A percentile compares a stretch with the other conserved stretches of the same genome.
phyloP scores from a whole-genome alignment of 129 eudicot genomes.

The Flaveria bidentis region DNA sequence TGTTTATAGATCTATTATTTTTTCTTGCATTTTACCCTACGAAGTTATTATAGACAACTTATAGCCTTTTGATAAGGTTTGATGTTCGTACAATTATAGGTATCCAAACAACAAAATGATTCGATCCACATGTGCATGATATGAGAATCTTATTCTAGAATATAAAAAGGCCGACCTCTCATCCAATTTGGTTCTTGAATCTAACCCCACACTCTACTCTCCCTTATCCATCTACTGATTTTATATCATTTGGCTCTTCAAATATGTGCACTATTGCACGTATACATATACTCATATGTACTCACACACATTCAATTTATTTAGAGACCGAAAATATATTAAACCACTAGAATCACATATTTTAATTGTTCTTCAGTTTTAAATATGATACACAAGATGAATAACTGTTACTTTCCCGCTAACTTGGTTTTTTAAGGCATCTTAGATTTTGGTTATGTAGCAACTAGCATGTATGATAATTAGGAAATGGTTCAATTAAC shows the following conservation, averaged over 20 bases:
- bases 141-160: slow-evolving; percentile 18
- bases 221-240: slow-evolving; percentile 21
- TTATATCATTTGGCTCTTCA: not conserved
- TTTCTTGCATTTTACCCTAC: not conserved
- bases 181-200: slow-evolving; percentile 7
- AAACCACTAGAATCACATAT: too few species aligned
- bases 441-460: too few species aligned
- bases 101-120: slow-evolving; percentile 24
- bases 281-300: too few species aligned
- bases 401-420: too few species aligned
- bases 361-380: too few species aligned
- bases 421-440: too few species aligned
- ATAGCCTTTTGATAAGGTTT: not conserved
- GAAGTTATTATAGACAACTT: not conserved
- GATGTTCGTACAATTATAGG: slow-evolving; percentile 10
- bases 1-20: not conserved
- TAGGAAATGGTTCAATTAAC: too few species aligned
- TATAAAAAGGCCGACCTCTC: not conserved
- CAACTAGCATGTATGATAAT: too few species aligned
- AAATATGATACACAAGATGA: too few species aligned
- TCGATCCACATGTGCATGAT: slow-evolving; percentile 15
- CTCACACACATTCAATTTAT: too few species aligned
- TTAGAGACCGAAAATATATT: not conserved
- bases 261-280: too few species aligned
- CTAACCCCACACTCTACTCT: slow-evolving; percentile 18